Base-by-base conservation (phyloP, 345 rosid genomes). In the Euclidium syriacum region DNA sequence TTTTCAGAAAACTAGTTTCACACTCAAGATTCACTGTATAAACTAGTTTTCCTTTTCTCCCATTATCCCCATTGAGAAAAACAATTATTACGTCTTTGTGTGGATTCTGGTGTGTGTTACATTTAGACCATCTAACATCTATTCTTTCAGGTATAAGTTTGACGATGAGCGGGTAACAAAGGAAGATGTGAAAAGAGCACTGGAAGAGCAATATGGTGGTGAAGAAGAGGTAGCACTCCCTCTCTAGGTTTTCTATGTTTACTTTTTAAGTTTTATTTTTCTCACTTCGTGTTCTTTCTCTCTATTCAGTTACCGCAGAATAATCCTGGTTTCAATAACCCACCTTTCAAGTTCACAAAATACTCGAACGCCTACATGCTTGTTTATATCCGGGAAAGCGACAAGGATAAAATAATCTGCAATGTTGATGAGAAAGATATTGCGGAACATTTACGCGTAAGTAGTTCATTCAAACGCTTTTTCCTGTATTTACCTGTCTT, bases 141-240 rank as follows among this genome's bases (percentile, higher is more conserved):
- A 29, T 34, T 55, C 19, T 50, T 53, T 56, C 53, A 94, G 99
- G 99, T 90, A 72, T 75, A 94, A 90, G 69, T 90, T 94, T 79
- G 99, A 94, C 58, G 99, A 94, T 83, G 99, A 94, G 62, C 85
- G 99, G 43, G 99, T 94, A 58, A 94, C 99, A 14, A 94, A 94
- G 76, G 99, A 90, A 81, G 95, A 90, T 64, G 56, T 76, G 65
- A 87, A 85, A 73, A 90, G 88, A 77, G 97, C 91, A 57, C 71
- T 94, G 67, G 99, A 94, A 64, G 99, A 94, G 75, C 99, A 94
- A 65, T 94, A 94, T 80, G 99, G 99, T 42, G 99, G 99, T 56
- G 99, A 94, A 74, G 99, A 94, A 78, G 99, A 94, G 97, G 99
- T 94, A 70, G 10, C 33, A n/a, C 58, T 65, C 67, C 19, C 25